Conservation (phyloP, 2,329 filamentous ascomycete genomes). For the Ophiostoma sp. region DNA sequence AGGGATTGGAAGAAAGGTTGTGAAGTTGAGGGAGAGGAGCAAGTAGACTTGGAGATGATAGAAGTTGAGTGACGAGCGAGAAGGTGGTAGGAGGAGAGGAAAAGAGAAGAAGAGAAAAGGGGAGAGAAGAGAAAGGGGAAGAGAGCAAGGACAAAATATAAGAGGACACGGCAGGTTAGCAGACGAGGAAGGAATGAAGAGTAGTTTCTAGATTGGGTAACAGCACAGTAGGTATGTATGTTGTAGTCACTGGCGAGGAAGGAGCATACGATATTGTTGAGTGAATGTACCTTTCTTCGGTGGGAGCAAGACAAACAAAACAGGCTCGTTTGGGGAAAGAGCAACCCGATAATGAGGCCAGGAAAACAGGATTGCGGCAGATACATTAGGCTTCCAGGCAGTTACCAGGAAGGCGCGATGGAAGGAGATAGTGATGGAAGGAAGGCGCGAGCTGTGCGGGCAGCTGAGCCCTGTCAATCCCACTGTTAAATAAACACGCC, state of each 20-base stretch:
- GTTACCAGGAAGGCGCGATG: background rate
- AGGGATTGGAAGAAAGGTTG: background rate
- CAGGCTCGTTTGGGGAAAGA: background rate
- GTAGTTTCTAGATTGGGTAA: background rate
- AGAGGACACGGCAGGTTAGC: background rate
- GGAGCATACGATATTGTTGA: background rate
- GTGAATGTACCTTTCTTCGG: background rate
- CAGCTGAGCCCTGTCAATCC: background rate
- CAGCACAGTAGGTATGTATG: background rate
- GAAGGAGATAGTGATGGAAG: background rate
- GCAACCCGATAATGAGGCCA: background rate
- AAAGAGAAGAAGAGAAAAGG: background rate
- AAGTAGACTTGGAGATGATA: background rate
- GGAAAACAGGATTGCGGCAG: background rate
- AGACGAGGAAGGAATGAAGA: constrained; percentile 27
- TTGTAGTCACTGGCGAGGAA: background rate
- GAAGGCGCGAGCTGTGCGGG: background rate
- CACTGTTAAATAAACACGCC: too few species aligned
- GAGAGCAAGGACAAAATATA: background rate
- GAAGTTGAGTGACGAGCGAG: background rate
- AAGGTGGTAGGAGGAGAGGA: background rate
- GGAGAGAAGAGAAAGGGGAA: constrained; percentile 16
- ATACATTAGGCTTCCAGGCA: background rate
- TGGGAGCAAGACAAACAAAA: background rate
- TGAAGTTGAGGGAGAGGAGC: background rate